These are phyloP conservation scores for Aphanocladium album DNA, from an alignment of 2,329 filamentous ascomycete genomes.

Conservation along the genomic window DNA sequence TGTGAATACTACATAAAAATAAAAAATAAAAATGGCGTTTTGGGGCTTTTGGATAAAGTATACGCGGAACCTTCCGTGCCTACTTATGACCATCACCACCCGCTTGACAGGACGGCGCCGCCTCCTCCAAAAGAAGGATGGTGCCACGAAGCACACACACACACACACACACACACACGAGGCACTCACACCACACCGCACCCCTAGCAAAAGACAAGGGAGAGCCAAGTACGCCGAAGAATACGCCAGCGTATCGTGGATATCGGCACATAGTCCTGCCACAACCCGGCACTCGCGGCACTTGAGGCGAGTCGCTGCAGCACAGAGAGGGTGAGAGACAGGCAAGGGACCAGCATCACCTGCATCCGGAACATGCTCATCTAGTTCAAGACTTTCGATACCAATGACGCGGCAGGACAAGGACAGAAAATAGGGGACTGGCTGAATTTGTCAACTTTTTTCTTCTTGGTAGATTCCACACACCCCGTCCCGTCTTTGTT, in stretches of 20 bases:
- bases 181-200: too few relatives aligned
- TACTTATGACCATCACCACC: neutral
- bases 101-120: neutral
- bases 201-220: neutral
- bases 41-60: neutral
- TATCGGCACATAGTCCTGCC: slow-evolving; percentile 1
- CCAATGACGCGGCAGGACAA: neutral
- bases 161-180: neutral
- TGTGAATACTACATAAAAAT: neutral
- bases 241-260: neutral
- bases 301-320: neutral
- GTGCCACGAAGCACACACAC: neutral
- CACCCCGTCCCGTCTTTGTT: too few relatives aligned
- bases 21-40: neutral
- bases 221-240: neutral
- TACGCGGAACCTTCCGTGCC: neutral
- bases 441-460: neutral
- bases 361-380: slow-evolving; percentile 1
- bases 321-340: neutral
- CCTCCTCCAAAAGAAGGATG: neutral
- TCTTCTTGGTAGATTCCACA: neutral
- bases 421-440: neutral
- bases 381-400: neutral
- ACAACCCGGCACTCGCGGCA: slow-evolving; percentile 10
- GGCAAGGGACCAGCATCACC: neutral